These are phyloP conservation scores for Saccharum officinarum DNA, from an alignment of 176 grass and related monocot species.

Conservation along the genomic window DNA sequence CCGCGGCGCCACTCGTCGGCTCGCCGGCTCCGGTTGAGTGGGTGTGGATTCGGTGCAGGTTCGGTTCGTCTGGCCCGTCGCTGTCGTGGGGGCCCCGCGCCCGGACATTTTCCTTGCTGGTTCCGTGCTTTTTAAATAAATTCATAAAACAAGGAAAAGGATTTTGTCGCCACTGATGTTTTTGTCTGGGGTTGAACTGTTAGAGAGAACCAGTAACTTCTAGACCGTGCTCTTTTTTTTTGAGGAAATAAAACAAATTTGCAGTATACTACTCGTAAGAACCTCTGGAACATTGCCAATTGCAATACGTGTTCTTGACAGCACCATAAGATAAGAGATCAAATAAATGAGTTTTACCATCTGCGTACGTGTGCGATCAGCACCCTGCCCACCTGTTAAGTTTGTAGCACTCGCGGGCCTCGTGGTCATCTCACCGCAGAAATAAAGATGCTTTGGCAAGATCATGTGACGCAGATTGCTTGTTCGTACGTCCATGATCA, in stretches of 20 bases:
- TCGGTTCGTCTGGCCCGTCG: conserved; percentile 1
- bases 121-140: background rate
- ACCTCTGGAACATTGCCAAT: background rate
- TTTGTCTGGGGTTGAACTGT: conserved; percentile 24
- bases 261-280: background rate
- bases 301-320: background rate
- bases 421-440: too few relatives aligned
- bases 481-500: background rate
- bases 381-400: too few relatives aligned
- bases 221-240: background rate
- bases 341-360: background rate
- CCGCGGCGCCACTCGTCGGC: background rate
- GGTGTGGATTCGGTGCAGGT: background rate
- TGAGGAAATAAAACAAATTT: background rate
- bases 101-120: background rate
- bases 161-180: background rate
- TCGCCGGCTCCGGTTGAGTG: background rate
- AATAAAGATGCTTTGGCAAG: background rate
- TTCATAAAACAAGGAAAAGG: background rate
- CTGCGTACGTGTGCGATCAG: background rate
- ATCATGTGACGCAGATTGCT: background rate
- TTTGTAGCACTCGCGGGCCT: too few relatives aligned
- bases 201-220: background rate
- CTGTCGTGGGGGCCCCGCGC: background rate
- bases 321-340: too few relatives aligned